Base-by-base conservation (phyloP, 129 eudicot species). In the Chrysanthemum seticuspe region DNA sequence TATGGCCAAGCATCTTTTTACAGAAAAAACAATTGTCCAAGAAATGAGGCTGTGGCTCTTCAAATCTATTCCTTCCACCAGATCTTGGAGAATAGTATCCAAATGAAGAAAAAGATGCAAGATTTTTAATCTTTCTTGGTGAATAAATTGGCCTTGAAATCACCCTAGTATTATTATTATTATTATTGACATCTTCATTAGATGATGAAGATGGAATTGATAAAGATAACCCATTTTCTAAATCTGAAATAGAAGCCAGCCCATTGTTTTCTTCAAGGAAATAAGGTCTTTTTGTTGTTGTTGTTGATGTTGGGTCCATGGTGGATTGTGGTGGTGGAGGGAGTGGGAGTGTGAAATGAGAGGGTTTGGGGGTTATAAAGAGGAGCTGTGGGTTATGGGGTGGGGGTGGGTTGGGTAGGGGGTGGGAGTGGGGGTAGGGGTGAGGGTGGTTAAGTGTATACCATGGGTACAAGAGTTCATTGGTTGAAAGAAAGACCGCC, bases 21-120 rank as follows among this genome's bases (percentile, higher is more conserved):
- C 86, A 85, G 5, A 85, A 76, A 67, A 66, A 75, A 64, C 84
- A 80, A 36, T 80, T 76, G 75, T 80, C 84, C 64, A 80, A 80
- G 55, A 80, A 75, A 75, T 80, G 77, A 72, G 84, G 84, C 40
- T 59, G 78, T 59, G 72, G 84, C 57, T 85, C 84, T 49, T 82
- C 89, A 76, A 71, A 81, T 82, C 82, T 78, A 40, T 40, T 12
- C 82, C 82, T 78, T 81, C 79, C 76, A 11, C 80, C 84, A 68
- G 78, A 79, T 85, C 89, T 82, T 11, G 88, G 79, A 77, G 65
- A 58, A 62, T 40, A 16, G 19, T 67, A 59, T 1, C 64, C 36
- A 13, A 58, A 68, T 0, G 76, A 76, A 2, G 72, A 62, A 15
- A 67, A 70, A 0, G 78, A 78, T 12, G 71, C 56, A 36, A 68